Conservation (phyloP, 2,329 filamentous ascomycete genomes). For the Diaporthe capsici region DNA sequence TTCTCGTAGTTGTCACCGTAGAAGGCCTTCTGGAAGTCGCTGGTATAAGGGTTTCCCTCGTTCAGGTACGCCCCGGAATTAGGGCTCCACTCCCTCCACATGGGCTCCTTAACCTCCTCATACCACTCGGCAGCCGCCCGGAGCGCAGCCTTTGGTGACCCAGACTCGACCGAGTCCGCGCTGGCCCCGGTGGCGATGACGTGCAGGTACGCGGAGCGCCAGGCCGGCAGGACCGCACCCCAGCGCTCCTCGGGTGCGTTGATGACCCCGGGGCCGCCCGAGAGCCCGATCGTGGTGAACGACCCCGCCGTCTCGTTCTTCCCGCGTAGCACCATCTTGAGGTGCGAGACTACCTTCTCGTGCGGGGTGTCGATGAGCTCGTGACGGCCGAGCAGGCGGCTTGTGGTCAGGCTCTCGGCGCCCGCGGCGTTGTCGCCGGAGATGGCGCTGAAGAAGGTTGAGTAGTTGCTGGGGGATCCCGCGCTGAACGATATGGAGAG, state of each 20-base stretch:
- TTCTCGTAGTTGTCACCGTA: constrained; percentile 44
- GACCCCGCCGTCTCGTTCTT: constrained; percentile 1
- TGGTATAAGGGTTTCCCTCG: constrained; percentile 47
- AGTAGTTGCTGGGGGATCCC: not conserved
- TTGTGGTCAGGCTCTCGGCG: constrained; percentile 30
- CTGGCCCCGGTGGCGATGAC: constrained; percentile 10
- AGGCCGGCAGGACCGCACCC: constrained; percentile 36
- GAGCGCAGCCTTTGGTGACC: constrained; percentile 14
- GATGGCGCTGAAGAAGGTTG: not conserved
- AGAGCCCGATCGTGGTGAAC: constrained; percentile 41
- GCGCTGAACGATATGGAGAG: not conserved
- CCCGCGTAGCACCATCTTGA: constrained; percentile 22
- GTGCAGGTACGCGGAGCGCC: constrained; percentile 37
- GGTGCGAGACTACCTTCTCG: constrained; percentile 32
- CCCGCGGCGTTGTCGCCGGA: not conserved
- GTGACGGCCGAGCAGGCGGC: constrained; percentile 41
- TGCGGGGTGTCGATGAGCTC: constrained; percentile 37
- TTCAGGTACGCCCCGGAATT: constrained; percentile 49
- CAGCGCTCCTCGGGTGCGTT: constrained; percentile 30
- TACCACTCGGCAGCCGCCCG: constrained; percentile 30
- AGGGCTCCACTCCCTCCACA: constrained; percentile 39
- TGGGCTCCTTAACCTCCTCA: constrained; percentile 28
- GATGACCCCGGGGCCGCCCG: constrained; percentile 37
- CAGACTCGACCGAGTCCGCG: not conserved
- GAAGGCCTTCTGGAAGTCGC: constrained; percentile 41